phyloP scores from a whole-genome alignment of 768 basidiomycete species.

The Suillus decipiens region DNA sequence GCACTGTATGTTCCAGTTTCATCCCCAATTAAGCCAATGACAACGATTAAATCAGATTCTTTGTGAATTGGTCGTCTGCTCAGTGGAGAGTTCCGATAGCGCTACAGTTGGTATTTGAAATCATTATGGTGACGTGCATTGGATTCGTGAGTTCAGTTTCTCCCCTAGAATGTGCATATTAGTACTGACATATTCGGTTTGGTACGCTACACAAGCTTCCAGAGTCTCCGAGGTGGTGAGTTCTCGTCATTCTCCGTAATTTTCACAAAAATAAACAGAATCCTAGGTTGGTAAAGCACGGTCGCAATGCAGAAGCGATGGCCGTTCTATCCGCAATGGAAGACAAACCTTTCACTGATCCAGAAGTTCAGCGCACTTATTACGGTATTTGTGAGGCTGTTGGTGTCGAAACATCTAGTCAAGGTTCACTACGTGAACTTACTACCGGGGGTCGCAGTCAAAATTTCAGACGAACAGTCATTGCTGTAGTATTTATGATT shows the following conservation, averaged over 20 bases:
- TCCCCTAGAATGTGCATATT: neutral
- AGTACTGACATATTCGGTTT: neutral
- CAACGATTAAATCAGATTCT: constrained; percentile 28
- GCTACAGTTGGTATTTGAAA: constrained; percentile 41
- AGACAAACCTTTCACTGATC: constrained; percentile 35
- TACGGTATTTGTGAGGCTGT: constrained; percentile 41
- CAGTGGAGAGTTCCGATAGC: constrained; percentile 46
- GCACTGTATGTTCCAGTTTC: constrained; percentile 34
- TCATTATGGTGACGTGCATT: constrained; percentile 40
- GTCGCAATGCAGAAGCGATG: constrained; percentile 39
- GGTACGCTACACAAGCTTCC: constrained; percentile 27
- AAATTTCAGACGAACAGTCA: constrained; percentile 37
- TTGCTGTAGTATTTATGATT: constrained; percentile 21
- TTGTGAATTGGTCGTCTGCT: constrained; percentile 34
- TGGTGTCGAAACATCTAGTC: constrained; percentile 25
- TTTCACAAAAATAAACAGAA: neutral
- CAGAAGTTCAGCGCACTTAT: constrained; percentile 35
- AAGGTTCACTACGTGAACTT: constrained; percentile 36
- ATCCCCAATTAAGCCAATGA: neutral
- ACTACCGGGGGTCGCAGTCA: constrained; percentile 40
- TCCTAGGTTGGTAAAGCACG: constrained; percentile 20
- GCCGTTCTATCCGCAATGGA: constrained; percentile 45
- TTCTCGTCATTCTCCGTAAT: neutral
- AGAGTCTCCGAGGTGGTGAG: constrained; percentile 37
- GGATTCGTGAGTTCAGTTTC: constrained; percentile 27